These are phyloP conservation scores for Solanum peruvianum DNA, from an alignment of 257 asterid species.

Conservation along the genomic window DNA sequence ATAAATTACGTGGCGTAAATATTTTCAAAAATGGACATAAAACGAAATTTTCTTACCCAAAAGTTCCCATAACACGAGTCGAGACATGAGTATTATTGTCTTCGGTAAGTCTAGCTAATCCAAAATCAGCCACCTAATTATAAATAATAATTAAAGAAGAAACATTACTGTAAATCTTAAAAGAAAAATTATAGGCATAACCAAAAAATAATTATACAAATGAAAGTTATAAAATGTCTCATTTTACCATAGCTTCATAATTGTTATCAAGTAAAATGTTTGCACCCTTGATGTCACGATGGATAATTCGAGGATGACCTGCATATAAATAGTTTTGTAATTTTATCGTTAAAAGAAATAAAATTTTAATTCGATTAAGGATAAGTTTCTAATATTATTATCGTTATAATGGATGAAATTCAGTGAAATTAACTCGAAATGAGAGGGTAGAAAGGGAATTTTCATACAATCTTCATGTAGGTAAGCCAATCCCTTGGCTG, in stretches of 20 bases:
- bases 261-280: constrained; percentile 36
- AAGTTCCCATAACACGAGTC: constrained; percentile 95
- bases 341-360: too few species aligned
- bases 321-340: neutral
- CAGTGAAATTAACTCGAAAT: neutral
- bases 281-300: constrained; percentile 41
- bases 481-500: constrained; percentile 87
- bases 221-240: neutral
- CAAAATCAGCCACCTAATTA: constrained; percentile 84
- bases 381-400: neutral
- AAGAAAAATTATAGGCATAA: neutral
- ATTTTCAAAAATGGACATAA: too few species aligned
- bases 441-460: neutral
- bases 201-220: neutral
- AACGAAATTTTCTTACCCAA: constrained; percentile 33
- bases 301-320: constrained; percentile 46
- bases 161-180: neutral
- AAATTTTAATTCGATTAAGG: neutral
- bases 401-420: neutral
- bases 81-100: constrained; percentile 80
- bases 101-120: constrained; percentile 78
- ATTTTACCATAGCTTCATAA: constrained; percentile 39
- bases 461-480: constrained; percentile 82
- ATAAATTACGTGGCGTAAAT: too few species aligned
- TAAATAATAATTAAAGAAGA: neutral